Conservation (phyloP, 768 basidiomycete genomes). For the Dendrothele bispora region DNA sequence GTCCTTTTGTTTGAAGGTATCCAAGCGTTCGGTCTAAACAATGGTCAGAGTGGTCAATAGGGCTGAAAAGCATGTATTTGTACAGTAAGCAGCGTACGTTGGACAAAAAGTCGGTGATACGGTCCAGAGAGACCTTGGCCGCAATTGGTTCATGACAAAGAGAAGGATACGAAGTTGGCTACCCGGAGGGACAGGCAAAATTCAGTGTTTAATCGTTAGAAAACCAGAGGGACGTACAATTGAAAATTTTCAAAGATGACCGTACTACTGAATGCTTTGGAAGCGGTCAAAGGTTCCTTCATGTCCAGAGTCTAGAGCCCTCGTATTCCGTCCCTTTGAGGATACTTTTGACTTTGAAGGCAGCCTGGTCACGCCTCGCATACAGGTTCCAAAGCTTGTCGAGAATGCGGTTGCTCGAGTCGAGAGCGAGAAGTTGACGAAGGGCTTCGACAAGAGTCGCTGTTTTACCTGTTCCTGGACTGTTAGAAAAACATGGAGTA, state of each 20-base stretch:
- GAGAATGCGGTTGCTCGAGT: slow-evolving; percentile 48
- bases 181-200: slow-evolving; percentile 9
- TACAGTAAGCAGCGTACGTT: too few species aligned
- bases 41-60: too few species aligned
- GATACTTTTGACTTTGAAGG: slow-evolving; percentile 83
- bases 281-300: slow-evolving; percentile 4
- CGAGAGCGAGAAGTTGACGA: slow-evolving; percentile 44
- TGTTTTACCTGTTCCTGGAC: slow-evolving; percentile 69
- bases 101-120: too few species aligned
- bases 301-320: slow-evolving; percentile 29
- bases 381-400: too few species aligned
- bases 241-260: slow-evolving; percentile 47
- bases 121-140: too few species aligned
- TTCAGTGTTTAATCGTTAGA: slow-evolving; percentile 28
- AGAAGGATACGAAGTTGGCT: neutral
- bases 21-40: too few species aligned
- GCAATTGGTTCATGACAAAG: too few species aligned
- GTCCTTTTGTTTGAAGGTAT: too few species aligned
- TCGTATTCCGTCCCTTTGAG: slow-evolving; percentile 77
- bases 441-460: slow-evolving; percentile 66
- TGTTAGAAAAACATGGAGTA: too few species aligned
- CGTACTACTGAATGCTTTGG: slow-evolving; percentile 27
- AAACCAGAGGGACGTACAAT: too few species aligned
- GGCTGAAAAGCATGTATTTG: too few species aligned
- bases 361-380: slow-evolving; percentile 61